Evolutionary conservation across 208 protist genomes (phyloP).

Genomic region (Naegleria lovaniensis): DNA sequence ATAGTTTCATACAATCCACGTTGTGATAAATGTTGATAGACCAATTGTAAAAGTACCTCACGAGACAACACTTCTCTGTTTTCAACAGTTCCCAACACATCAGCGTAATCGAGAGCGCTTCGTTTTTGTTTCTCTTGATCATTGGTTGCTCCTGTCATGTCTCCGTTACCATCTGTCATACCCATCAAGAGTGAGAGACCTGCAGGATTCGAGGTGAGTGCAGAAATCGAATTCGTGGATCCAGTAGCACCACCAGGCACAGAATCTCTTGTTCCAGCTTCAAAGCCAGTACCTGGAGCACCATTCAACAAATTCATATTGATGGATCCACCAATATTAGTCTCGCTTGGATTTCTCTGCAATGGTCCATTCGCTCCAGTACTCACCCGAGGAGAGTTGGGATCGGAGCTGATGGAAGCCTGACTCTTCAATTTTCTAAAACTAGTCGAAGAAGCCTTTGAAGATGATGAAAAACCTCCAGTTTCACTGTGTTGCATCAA

Average conservation of each 20-base stretch:
- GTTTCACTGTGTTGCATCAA: not conserved
- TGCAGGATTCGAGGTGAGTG: not conserved
- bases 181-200: not conserved
- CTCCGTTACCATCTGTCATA: not conserved
- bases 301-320: not conserved
- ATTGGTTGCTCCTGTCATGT: not conserved
- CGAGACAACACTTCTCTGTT: not conserved
- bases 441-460: not conserved
- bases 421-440: not conserved
- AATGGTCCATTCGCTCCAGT: not conserved
- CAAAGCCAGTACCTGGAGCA: not conserved
- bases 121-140: not conserved
- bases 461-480: not conserved
- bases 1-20: not conserved
- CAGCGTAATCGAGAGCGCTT: not conserved
- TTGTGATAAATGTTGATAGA: not conserved
- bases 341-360: not conserved
- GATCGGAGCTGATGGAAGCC: not conserved
- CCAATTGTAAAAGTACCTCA: conserved; percentile 6
- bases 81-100: not conserved
- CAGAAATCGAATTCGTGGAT: not conserved
- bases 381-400: not conserved
- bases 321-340: not conserved
- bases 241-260: not conserved
- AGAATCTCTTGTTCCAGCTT: not conserved